phyloP scores from a whole-genome alignment of 2,329 filamentous ascomycete species.

The Fusarium sp. region DNA sequence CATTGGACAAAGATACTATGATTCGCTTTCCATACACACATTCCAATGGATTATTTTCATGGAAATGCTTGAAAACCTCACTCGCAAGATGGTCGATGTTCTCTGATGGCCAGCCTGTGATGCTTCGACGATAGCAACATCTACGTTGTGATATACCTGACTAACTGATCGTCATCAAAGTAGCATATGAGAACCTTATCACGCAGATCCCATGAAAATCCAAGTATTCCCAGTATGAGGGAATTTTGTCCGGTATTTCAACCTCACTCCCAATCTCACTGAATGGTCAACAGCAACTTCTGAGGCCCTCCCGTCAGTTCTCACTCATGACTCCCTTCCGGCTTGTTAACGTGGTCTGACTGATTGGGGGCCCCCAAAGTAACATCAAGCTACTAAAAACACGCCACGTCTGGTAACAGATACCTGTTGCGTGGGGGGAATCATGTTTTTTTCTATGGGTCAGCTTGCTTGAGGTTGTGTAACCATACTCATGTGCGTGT shows the following conservation, averaged over 20 bases:
- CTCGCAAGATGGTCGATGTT: not conserved
- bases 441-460: not conserved
- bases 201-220: not conserved
- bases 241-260: not conserved
- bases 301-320: constrained; percentile 1
- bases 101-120: not conserved
- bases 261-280: not conserved
- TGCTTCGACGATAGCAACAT: not conserved
- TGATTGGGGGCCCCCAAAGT: not conserved
- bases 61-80: not conserved
- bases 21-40: not conserved
- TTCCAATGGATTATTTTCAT: not conserved
- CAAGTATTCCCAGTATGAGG: not conserved
- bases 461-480: not conserved
- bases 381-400: not conserved
- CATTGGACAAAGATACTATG: too few relatives aligned
- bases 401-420: not conserved
- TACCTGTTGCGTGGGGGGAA: not conserved
- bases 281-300: not conserved
- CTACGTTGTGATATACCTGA: not conserved
- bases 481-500: not conserved
- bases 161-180: not conserved
- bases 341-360: not conserved
- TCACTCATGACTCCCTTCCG: not conserved
- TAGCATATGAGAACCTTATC: not conserved